A percentile compares a stretch with the other conserved stretches of the same genome.
These are phyloP conservation scores for Oryza australiensis DNA, from an alignment of 176 grass and related monocot genomes.

Conservation along the genomic window DNA sequence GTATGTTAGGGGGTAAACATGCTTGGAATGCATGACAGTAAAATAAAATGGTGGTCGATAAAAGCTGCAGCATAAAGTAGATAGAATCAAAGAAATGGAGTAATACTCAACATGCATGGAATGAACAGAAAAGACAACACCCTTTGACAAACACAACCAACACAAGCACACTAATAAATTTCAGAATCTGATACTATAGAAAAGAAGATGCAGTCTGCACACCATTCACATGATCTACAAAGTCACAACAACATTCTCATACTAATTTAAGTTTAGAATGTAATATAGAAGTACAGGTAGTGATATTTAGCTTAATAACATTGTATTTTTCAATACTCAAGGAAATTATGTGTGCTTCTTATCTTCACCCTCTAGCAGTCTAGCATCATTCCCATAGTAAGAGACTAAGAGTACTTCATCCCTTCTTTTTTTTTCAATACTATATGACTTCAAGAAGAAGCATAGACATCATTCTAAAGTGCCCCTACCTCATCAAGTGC, in stretches of 20 bases:
- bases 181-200: neutral
- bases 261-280: neutral
- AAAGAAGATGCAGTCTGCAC: neutral
- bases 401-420: neutral
- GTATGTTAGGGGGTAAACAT: neutral
- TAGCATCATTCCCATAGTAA: neutral
- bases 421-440: neutral
- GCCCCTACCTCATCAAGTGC: neutral
- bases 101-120: neutral
- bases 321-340: neutral
- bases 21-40: neutral
- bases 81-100: neutral
- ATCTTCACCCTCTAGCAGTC: neutral
- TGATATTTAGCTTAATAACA: neutral
- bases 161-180: neutral
- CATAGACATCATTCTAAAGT: neutral
- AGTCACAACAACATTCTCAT: neutral
- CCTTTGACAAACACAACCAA: neutral
- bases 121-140: neutral
- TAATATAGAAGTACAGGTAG: neutral
- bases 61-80: neutral
- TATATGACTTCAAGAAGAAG: neutral
- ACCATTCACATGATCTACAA: slow-evolving; percentile 6
- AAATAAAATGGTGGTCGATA: neutral
- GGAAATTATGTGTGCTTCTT: slow-evolving; percentile 16